Evolutionary conservation across 139 green algal genomes (phyloP).

Genomic region (Chlorella sp.): DNA sequence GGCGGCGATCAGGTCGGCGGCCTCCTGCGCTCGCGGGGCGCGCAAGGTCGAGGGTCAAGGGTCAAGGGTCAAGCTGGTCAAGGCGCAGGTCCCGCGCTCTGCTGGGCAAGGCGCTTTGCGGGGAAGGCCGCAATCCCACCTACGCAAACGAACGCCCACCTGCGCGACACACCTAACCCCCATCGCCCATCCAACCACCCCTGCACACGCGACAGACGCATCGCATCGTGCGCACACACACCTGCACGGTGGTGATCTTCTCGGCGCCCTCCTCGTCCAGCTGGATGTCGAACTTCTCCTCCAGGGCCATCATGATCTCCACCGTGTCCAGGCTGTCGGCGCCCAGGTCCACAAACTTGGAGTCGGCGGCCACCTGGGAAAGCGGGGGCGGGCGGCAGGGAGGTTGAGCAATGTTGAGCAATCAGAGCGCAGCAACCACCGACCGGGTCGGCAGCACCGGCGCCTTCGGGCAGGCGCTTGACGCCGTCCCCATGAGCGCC

Average conservation of each 20-base stretch:
- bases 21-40: slow-evolving; percentile 59
- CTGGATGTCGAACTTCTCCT: slow-evolving; percentile 97
- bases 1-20: slow-evolving; percentile 86
- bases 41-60: neutral
- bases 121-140: neutral
- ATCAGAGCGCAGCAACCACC: neutral
- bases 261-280: slow-evolving; percentile 97
- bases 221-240: too few relatives aligned
- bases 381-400: neutral
- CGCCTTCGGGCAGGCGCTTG: too few relatives aligned
- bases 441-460: too few relatives aligned
- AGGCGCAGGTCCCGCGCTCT: neutral
- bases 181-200: neutral
- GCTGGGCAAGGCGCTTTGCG: too few relatives aligned
- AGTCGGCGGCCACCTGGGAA: slow-evolving; percentile 72
- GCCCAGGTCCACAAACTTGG: slow-evolving; percentile 97
- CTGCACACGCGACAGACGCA: neutral
- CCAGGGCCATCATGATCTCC: slow-evolving; percentile 99
- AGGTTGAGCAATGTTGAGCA: neutral
- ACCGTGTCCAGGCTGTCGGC: slow-evolving; percentile 98
- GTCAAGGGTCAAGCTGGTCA: neutral
- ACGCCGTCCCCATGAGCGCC: too few relatives aligned
- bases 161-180: neutral
- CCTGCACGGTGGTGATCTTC: slow-evolving; percentile 90
- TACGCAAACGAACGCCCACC: neutral